These are phyloP conservation scores for Skeletonema grethae DNA, from an alignment of 108 stramenopile genomes.

Conservation along the genomic window DNA sequence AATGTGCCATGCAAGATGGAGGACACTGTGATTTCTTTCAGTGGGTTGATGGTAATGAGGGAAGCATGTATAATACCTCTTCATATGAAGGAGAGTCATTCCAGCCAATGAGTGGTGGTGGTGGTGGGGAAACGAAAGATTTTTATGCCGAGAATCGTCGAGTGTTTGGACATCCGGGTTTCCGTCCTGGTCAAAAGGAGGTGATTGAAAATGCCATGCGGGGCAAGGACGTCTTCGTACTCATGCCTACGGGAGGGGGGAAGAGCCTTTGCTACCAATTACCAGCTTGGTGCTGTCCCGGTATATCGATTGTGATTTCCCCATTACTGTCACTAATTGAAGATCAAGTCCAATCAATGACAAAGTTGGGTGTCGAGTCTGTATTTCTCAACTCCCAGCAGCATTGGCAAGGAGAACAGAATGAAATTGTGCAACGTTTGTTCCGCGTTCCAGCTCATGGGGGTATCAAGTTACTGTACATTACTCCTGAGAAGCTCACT, in stretches of 20 bases:
- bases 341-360: slow-evolving; percentile 94
- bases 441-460: slow-evolving; percentile 66
- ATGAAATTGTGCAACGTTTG: slow-evolving; percentile 62
- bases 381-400: slow-evolving; percentile 83
- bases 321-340: slow-evolving; percentile 97
- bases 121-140: slow-evolving; percentile 53
- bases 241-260: slow-evolving; percentile 98
- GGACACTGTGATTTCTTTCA: slow-evolving; percentile 88
- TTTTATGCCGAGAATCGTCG: slow-evolving; percentile 69
- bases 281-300: slow-evolving; percentile 95
- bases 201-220: slow-evolving; percentile 91
- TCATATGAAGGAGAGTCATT: slow-evolving; percentile 8
- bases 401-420: slow-evolving; percentile 79
- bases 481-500: slow-evolving; percentile 96
- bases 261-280: slow-evolving; percentile 94
- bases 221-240: slow-evolving; percentile 94
- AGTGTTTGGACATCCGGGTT: slow-evolving; percentile 84
- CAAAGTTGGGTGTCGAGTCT: slow-evolving; percentile 81
- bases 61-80: slow-evolving; percentile 32
- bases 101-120: background rate
- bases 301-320: slow-evolving; percentile 93
- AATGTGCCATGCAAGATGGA: slow-evolving; percentile 72
- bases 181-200: slow-evolving; percentile 91
- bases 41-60: slow-evolving; percentile 83
- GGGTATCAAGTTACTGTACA: slow-evolving; percentile 94